Percentiles rank a stretch among this genome's conserved stretches.
Evolutionary conservation across 257 asterid genomes (phyloP).

Genomic region (Datura wrightii): DNA sequence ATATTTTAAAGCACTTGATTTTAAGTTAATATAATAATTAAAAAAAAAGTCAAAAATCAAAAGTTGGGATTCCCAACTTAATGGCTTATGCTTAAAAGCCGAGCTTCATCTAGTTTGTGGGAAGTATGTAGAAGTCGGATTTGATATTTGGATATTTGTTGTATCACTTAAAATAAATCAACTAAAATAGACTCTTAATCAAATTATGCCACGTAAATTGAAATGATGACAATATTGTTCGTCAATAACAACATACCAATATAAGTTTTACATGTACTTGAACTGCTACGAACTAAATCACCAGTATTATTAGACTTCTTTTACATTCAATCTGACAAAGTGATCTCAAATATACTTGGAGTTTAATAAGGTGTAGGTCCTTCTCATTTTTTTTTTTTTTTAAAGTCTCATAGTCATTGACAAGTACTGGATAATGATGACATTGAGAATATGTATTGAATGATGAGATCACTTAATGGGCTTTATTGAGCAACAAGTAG

Average conservation of each 20-base stretch:
- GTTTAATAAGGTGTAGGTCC: neutral
- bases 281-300: neutral
- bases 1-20: too few relatives aligned
- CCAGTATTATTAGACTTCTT: neutral
- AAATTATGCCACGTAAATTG: neutral
- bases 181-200: neutral
- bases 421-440: neutral
- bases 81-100: too few relatives aligned
- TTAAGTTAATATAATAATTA: too few relatives aligned
- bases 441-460: neutral
- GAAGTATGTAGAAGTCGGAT: too few relatives aligned
- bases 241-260: neutral
- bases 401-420: neutral
- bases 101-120: too few relatives aligned
- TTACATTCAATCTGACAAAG: neutral
- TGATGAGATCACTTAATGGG: slow-evolving; percentile 16
- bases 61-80: too few relatives aligned
- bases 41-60: too few relatives aligned
- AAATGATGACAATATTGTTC: neutral
- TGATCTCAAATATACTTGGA: neutral
- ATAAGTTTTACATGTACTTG: neutral
- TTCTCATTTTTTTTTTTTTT: neutral
- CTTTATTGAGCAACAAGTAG: neutral
- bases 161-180: too few relatives aligned
- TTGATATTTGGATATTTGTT: too few relatives aligned